Base-by-base conservation (phyloP, 768 basidiomycete genomes). In the Suillus bovinus region DNA sequence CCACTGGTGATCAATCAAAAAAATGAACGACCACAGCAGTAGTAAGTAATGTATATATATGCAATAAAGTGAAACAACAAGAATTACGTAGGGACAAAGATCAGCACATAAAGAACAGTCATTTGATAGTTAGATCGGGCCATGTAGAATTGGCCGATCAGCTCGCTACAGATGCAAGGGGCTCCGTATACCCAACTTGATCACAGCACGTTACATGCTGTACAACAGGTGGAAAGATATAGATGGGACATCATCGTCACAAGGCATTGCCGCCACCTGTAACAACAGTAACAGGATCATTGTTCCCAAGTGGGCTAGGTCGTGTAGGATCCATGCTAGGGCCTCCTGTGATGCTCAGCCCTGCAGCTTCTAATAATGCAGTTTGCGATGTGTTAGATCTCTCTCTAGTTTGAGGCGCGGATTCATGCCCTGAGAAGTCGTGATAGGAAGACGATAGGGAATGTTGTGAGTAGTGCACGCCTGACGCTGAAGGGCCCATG, bases 401-500 rank as follows among this genome's bases (percentile, higher is more conserved):
- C 1, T 63, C 64, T 55, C 71, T 64, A 39, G 73, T 71, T 58
- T 67, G 72, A 1, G 31, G 13, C 3, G 42, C 61, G 22, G 46
- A n/a, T 29, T 38, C n/a, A 0, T n/a, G 52, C 4, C 63, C 22
- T 1, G 67, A 67, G 17, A 34, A 34, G 36, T 57, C 71, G 2
- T 65, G 62, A 39, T 69, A 34, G 11, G 67, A 41, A 24, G 72
- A 74, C 3, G 73, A 62, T 9, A 74, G 52, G 10, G 73, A 73
- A 27, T 58, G 63, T 24, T 66, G 62, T 20, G 73, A 69, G 24
- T 59, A 74, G 59, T 73, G 73, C 0, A 1, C 59, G 0, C 57
- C 63, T 16, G 24, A 4, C 0, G 54, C 0, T 0, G 72, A 50
- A 4, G 80, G 78, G 3, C 82, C 82, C 82, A 84, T 84, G 1